A percentile compares a stretch with the other conserved stretches of the same genome.
Conservation (phyloP, 2,329 filamentous ascomycete species). For the Pseudogymnoascus sp. region DNA sequence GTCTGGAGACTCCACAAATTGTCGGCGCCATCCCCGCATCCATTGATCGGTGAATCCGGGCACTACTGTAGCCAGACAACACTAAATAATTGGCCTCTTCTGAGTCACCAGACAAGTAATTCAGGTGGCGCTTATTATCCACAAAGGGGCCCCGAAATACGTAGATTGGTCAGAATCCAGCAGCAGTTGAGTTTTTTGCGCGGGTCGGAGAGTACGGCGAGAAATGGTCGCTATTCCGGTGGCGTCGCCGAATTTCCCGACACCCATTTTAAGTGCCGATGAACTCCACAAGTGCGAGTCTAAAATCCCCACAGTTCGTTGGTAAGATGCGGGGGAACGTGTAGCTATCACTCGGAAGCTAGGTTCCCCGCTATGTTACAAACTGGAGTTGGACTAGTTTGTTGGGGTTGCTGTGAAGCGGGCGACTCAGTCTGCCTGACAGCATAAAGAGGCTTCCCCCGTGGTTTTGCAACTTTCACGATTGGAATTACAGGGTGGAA, state of each 20-base stretch:
- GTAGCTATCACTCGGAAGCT: neutral
- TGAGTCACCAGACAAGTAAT: too few relatives aligned
- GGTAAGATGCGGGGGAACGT: neutral
- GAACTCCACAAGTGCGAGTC: neutral
- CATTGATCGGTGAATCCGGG: too few relatives aligned
- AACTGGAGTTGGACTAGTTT: neutral
- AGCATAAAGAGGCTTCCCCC: neutral
- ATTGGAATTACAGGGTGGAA: neutral
- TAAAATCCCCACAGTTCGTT: neutral
- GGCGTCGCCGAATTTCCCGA: neutral
- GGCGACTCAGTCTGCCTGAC: neutral
- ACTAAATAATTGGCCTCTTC: too few relatives aligned
- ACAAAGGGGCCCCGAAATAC: too few relatives aligned
- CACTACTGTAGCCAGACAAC: too few relatives aligned
- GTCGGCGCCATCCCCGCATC: neutral
- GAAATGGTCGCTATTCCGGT: neutral
- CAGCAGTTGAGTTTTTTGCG: neutral
- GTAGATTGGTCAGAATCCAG: too few relatives aligned
- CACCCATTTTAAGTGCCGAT: neutral
- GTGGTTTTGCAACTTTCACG: neutral
- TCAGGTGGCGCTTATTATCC: too few relatives aligned
- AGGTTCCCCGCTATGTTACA: neutral
- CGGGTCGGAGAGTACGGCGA: neutral
- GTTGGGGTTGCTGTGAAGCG: neutral
- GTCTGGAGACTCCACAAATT: neutral